A percentile compares a stretch with the other conserved stretches of the same genome.
phyloP scores from a whole-genome alignment of 169 alveolate species.

The Plasmodium cynomolgi region DNA sequence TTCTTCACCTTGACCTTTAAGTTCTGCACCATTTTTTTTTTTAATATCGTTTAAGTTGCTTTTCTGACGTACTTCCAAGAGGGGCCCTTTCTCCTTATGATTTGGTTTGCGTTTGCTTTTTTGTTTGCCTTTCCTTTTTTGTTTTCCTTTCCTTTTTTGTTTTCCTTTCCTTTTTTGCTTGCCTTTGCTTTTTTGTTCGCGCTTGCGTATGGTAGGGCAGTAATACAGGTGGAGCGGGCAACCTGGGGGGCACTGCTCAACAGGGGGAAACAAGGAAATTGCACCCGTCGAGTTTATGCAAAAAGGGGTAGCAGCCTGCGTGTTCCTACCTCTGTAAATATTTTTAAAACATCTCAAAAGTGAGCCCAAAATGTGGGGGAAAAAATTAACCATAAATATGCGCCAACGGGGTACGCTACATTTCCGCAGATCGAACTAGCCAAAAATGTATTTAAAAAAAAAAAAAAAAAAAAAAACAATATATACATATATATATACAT shows the following conservation, averaged over 20 bases:
- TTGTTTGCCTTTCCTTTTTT: neutral
- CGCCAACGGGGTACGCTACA: neutral
- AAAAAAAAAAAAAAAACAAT: neutral
- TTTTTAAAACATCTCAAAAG: neutral
- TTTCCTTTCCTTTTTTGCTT: neutral
- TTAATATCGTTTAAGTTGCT: neutral
- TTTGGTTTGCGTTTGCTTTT: neutral
- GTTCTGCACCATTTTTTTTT: constrained; percentile 56
- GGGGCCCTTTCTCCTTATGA: neutral
- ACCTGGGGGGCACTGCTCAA: neutral
- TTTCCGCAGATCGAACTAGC: constrained; percentile 2
- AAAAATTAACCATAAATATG: neutral
- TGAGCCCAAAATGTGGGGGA: neutral
- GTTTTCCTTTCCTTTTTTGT: neutral
- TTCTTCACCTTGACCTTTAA: constrained; percentile 50
- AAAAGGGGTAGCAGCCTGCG: neutral
- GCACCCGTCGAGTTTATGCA: neutral
- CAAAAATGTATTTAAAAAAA: neutral
- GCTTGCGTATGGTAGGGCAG: neutral
- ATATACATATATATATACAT: neutral
- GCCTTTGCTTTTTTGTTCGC: too few species aligned
- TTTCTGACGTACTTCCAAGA: neutral
- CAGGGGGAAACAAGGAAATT: neutral
- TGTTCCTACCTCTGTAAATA: neutral
- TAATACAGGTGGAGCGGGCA: neutral